Percentiles rank a stretch among this genome's conserved stretches.
Evolutionary conservation across 1,284 basidiomycete genomes (phyloP).

Genomic region (Tremellales sp.): DNA sequence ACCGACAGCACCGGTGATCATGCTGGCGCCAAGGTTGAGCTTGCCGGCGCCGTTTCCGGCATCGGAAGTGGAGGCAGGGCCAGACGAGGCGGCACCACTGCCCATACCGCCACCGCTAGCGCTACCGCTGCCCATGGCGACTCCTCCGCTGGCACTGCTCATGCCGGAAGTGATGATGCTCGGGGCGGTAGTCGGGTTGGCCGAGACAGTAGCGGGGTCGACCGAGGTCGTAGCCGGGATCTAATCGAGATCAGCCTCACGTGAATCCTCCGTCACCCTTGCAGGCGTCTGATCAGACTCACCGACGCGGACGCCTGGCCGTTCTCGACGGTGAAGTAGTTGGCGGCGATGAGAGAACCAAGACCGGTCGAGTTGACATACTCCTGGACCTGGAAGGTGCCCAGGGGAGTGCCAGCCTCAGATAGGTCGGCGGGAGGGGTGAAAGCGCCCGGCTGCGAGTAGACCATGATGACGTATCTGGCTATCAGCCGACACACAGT

Average conservation of each 20-base stretch:
- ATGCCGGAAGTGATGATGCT: neutral
- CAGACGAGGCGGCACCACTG: neutral
- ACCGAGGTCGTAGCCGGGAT: slow-evolving; percentile 59
- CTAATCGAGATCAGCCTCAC: slow-evolving; percentile 32
- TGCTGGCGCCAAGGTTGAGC: slow-evolving; percentile 7
- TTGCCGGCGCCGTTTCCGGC: slow-evolving; percentile 5
- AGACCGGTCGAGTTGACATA: slow-evolving; percentile 44
- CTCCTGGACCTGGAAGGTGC: slow-evolving; percentile 53
- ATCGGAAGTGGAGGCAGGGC: neutral
- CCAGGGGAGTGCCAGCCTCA: slow-evolving; percentile 56
- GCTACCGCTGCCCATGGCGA: neutral
- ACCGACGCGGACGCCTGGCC: slow-evolving; percentile 58
- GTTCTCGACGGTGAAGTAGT: slow-evolving; percentile 70
- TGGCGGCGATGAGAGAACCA: slow-evolving; percentile 49
- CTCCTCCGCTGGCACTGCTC: neutral
- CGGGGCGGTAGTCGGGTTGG: slow-evolving; percentile 5
- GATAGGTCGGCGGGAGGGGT: slow-evolving; percentile 59
- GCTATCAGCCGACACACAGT: neutral
- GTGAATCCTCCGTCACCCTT: neutral
- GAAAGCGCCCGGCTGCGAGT: slow-evolving; percentile 60
- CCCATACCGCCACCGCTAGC: no score
- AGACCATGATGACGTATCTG: slow-evolving; percentile 66
- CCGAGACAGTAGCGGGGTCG: slow-evolving; percentile 57
- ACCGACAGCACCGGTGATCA: slow-evolving; percentile 18
- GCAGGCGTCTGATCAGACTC: slow-evolving; percentile 7